phyloP scores from a whole-genome alignment of 2,329 filamentous ascomycete genomes.

The Aureobasidium sp. region DNA sequence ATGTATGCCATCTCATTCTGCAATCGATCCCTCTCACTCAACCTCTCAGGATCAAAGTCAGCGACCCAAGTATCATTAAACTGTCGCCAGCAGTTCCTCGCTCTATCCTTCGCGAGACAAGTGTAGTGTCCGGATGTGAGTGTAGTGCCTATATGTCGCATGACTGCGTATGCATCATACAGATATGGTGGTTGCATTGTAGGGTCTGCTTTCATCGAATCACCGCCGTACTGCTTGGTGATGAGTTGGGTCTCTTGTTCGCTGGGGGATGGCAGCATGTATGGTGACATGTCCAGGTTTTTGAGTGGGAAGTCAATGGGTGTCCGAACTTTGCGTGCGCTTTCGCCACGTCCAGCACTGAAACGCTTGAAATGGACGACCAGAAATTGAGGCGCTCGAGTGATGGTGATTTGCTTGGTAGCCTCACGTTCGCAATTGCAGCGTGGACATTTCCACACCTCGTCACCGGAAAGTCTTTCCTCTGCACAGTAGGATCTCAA shows the following conservation, averaged over 20 bases:
- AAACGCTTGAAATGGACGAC: slow-evolving; percentile 72
- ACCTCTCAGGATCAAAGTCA: slow-evolving; percentile 51
- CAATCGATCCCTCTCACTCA: slow-evolving; percentile 43
- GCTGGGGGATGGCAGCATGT: slow-evolving; percentile 46
- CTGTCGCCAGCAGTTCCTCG: slow-evolving; percentile 51
- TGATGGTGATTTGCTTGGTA: slow-evolving; percentile 65
- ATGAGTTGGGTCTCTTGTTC: slow-evolving; percentile 28
- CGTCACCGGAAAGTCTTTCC: slow-evolving; percentile 61
- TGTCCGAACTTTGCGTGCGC: slow-evolving; percentile 61
- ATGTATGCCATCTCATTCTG: slow-evolving; percentile 60
- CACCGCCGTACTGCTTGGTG: slow-evolving; percentile 28
- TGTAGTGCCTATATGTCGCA: slow-evolving; percentile 64
- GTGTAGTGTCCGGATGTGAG: slow-evolving; percentile 75
- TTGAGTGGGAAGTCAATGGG: slow-evolving; percentile 71
- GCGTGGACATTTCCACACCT: slow-evolving; percentile 64
- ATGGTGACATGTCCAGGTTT: slow-evolving; percentile 57
- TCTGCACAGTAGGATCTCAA: slow-evolving; percentile 62
- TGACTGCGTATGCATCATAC: slow-evolving; percentile 83
- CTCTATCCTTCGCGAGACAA: slow-evolving; percentile 48
- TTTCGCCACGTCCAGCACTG: slow-evolving; percentile 46
- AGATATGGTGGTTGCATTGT: slow-evolving; percentile 52
- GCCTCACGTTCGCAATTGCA: slow-evolving; percentile 63
- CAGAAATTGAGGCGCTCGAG: slow-evolving; percentile 70
- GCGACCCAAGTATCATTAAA: slow-evolving; percentile 53
- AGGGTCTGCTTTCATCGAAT: slow-evolving; percentile 33